These are phyloP conservation scores for Bidens hawaiensis DNA, from an alignment of 140 eudicot species.

Conservation along the genomic window DNA sequence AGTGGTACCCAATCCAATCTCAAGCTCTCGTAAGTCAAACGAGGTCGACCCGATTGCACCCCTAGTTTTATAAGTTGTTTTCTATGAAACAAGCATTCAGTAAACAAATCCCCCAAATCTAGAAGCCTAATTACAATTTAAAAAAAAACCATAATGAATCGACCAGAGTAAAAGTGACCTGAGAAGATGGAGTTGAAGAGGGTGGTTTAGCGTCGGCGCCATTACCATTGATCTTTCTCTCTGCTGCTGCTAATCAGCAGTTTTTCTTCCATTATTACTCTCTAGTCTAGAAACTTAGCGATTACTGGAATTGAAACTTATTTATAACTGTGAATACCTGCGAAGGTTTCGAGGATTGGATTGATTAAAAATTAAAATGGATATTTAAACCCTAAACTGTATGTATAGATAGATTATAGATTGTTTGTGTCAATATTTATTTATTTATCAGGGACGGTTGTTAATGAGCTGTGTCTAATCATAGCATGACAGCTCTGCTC, in stretches of 20 bases:
- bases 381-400: slow-evolving; percentile 21
- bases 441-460: slow-evolving; percentile 14
- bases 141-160: neutral
- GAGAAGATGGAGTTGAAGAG: slow-evolving; percentile 48
- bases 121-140: slow-evolving; percentile 5
- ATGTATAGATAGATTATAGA: no score
- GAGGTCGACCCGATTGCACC: no score
- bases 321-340: slow-evolving; percentile 16
- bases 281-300: no score
- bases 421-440: no score
- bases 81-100: neutral
- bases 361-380: slow-evolving; percentile 14
- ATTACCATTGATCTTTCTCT: slow-evolving; percentile 68
- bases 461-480: slow-evolving; percentile 32
- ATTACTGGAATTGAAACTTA: no score
- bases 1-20: no score
- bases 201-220: no score
- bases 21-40: no score
- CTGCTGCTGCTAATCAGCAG: slow-evolving; percentile 26
- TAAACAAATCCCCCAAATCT: slow-evolving; percentile 6
- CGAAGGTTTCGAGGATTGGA: slow-evolving; percentile 20
- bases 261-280: slow-evolving; percentile 70
- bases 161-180: slow-evolving; percentile 26
- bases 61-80: no score
- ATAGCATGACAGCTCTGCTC: slow-evolving; percentile 29